Base-by-base conservation (phyloP, 176 grass and related monocot genomes). In the sorghum (Sorghum bicolor) region DNA sequence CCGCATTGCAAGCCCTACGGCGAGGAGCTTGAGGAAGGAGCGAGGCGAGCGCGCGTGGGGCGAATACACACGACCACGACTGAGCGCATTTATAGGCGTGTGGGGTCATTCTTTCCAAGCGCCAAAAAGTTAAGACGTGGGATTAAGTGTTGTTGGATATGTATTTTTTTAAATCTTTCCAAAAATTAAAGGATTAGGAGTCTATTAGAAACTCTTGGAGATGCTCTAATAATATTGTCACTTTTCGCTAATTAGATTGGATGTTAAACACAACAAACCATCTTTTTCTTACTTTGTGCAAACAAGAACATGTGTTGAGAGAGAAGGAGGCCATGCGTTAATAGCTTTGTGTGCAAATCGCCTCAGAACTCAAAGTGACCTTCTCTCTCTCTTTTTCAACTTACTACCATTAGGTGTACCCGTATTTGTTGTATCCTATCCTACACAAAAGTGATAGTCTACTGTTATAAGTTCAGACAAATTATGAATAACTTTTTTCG, bases 1-100 rank as follows among this genome's bases (percentile, higher is more conserved):
- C 76, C 26, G 70, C 75, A 39, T 61, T 66, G 55, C 67, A 79
- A 11, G 88, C 83, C 84, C 74, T 2, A 6, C 16, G 48, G 2
- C 17, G 5, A 20, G 17, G 19, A 53, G 48, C 19, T 19, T 1
- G 19, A 53, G 17, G 16, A 20, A 53, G 17, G 48, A 53, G 48
- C 2, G 17, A 8, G 17, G 17, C 5, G 6, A 6, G 19, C 2
- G 17, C 47, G 16, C 17, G 0, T 53, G 17, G 47, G 15, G 16
- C 16, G 14, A 14, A 48, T 48, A 48, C 1, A 5, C 15, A 0
- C 1, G 44, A 16, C 44, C 44, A 4, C 1, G 5, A 19, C 45
- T 0, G 16, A 4, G 4, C 3, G 1, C 4, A 48, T 48, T 48
- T 48, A 48, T 48, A 1, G 1, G 1, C 45, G 16, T 1, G 15